Evolutionary conservation across 1,139 yeast species (phyloP), one percentile per base, ranked within the genome.

Genomic region (Diutina mesorugosa): DNA sequence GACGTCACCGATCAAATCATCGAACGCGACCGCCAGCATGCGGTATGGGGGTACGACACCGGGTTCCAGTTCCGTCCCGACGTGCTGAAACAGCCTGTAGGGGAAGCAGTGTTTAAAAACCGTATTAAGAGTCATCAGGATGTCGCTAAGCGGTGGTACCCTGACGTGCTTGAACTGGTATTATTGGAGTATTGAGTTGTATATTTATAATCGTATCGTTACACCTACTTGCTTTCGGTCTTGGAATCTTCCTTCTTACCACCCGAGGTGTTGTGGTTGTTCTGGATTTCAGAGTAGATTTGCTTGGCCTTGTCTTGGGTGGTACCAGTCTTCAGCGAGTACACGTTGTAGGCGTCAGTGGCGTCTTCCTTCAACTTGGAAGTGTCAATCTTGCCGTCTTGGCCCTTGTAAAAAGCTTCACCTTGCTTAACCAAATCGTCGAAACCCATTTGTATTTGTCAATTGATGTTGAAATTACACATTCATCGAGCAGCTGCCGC

Each of bases 121-220:
- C 72, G 90, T 58, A 76, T 84, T 58, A 83, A 83, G 62, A 77
- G 84, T 10, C 90, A 84, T 65, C 84, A 81, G 60, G 88, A 84
- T 63, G 90, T 84, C 50, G 85, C 86, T 7, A 73, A 72, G 35
- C 72, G 69, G 57, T 84, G 86, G 86, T 84, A 84, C 62, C 86
- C 88, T 1, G 77, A 77, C 7, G 66, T 79, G 2, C 71, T 69
- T 60, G 63, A 66, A 55, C 70, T 73, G 55, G 77, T 74, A 35
- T 58, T 65, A 55, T 48, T 50, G 51, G 62, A 47, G 29, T 51
- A 51, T 21, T 32, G 12, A 50, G n/a, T 8, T 50, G 28, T 26
- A 14, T 28, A 47, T 47, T 14, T 26, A 46, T 45, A 10, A 16
- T 16, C 4, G n/a, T 21, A 46, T 46, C 16, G 28, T 7, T 26